These are phyloP conservation scores for Holtermannia corniformis DNA, from an alignment of 768 basidiomycete species.

Conservation along the genomic window DNA sequence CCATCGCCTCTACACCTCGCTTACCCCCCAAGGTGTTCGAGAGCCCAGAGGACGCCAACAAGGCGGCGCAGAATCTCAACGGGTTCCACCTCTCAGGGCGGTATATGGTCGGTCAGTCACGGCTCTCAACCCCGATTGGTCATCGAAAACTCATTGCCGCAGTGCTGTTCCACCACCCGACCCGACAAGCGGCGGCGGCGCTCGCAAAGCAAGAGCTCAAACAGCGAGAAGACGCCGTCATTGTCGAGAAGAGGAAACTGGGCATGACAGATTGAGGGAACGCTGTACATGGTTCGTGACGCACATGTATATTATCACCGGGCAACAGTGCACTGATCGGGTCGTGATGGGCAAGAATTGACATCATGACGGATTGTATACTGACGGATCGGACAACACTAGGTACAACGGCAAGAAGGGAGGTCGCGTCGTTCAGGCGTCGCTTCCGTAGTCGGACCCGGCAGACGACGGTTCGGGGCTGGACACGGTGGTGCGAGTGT, in stretches of 20 bases:
- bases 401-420: neutral
- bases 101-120: conserved; percentile 66
- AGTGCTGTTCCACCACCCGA: conserved; percentile 94
- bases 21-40: conserved; percentile 26
- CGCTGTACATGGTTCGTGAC: neutral
- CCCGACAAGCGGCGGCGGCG: conserved; percentile 89
- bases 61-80: conserved; percentile 90
- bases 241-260: conserved; percentile 65
- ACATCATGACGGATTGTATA: neutral
- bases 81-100: conserved; percentile 97
- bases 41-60: conserved; percentile 64
- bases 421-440: neutral
- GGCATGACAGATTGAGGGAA: conserved; percentile 20
- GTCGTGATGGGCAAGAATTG: neutral
- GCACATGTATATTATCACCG: neutral
- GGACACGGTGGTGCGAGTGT: neutral
- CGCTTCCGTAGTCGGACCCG: neutral
- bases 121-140: neutral
- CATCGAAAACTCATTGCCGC: neutral
- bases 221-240: conserved; percentile 79
- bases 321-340: neutral
- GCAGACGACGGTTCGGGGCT: neutral
- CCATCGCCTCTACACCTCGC: neutral
- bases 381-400: neutral
- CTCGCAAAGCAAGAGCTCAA: conserved; percentile 79